Base-by-base conservation (phyloP, 1,139 yeast genomes). In the Saccharomyces hybrid region DNA sequence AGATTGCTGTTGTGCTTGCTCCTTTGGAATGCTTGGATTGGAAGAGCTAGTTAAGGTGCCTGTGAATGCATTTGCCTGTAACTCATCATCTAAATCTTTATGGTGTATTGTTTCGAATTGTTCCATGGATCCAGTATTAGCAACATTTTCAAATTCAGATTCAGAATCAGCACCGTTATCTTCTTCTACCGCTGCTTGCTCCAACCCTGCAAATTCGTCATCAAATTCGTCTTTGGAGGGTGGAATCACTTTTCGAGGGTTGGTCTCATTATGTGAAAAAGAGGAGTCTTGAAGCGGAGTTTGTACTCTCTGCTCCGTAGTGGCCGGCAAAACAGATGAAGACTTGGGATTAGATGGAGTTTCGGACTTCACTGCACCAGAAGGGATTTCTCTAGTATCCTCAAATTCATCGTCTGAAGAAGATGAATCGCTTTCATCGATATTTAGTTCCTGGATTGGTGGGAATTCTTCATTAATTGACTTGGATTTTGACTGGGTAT, bases 381-480 rank as follows among this genome's bases (percentile, higher is more conserved):
- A 28, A 3, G 58, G 52, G 11, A 41, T 46, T 32, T 61, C 64
- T 42, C 55, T 58, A 6, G 63, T 60, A 29, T 62, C 65, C 50
- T 60, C 58, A 42, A 52, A 54, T 44, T 47, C 31, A 3, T 50
- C 49, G n/a, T 77, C 82, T 41, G 73, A 74, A 47, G 71, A 72
- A 6, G 75, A 77, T n/a, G 77, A 74, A 19, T 80, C 80, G 60
- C 82, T 80, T 59, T 84, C 89, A 57, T 80, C 81, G 53, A 78
- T 76, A 27, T 82, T 84, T 47, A 84, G 70, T 61, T 86, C 88
- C 61, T 78, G 76, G 51, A 86, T 82, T 31, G 93, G 88, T 11
- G 93, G 93, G 68, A 85, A 85, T 60, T 85, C 90, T 14, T 77
- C 77, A 23, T 74, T 69, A 50, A 64, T 61, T 25, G 60, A 49